Conservation (phyloP, 2,329 filamentous ascomycete species). For the Bipolaris victoriae region DNA sequence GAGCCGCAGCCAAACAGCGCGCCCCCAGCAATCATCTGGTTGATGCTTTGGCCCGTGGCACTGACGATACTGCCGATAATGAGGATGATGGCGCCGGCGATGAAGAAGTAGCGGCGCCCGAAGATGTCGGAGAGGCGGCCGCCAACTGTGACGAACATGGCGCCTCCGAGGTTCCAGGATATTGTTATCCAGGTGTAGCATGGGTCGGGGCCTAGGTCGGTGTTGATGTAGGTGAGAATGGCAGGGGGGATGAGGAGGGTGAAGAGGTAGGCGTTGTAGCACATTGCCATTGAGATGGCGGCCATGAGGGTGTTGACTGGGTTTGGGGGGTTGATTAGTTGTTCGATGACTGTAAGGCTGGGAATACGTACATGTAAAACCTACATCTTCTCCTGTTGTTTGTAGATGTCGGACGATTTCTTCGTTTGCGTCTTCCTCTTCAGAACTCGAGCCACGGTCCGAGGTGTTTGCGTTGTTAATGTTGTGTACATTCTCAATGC, state of each 20-base stretch:
- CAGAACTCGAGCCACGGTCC: constrained; percentile 12
- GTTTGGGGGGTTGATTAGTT: background rate
- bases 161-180: constrained; percentile 42
- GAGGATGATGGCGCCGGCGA: constrained; percentile 43
- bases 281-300: constrained; percentile 36
- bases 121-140: constrained; percentile 52
- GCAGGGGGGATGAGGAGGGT: constrained; percentile 43
- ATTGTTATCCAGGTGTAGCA: constrained; percentile 44
- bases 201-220: constrained; percentile 41
- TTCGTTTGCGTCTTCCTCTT: constrained; percentile 30
- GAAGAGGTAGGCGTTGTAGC: constrained; percentile 44
- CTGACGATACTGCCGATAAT: constrained; percentile 50
- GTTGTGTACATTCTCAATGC: constrained; percentile 28
- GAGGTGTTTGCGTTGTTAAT: constrained; percentile 15
- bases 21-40: constrained; percentile 51
- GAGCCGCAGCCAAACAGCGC: constrained; percentile 51
- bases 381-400: constrained; percentile 40
- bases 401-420: constrained; percentile 39
- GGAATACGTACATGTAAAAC: constrained; percentile 28
- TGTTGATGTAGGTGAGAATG: constrained; percentile 42
- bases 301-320: constrained; percentile 33
- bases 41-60: constrained; percentile 49
- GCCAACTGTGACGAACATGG: constrained; percentile 42
- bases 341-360: too few relatives aligned
- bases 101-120: constrained; percentile 43